These are phyloP conservation scores for Fusarium incarnatum DNA, from an alignment of 2,329 filamentous ascomycete species.

Conservation along the genomic window DNA sequence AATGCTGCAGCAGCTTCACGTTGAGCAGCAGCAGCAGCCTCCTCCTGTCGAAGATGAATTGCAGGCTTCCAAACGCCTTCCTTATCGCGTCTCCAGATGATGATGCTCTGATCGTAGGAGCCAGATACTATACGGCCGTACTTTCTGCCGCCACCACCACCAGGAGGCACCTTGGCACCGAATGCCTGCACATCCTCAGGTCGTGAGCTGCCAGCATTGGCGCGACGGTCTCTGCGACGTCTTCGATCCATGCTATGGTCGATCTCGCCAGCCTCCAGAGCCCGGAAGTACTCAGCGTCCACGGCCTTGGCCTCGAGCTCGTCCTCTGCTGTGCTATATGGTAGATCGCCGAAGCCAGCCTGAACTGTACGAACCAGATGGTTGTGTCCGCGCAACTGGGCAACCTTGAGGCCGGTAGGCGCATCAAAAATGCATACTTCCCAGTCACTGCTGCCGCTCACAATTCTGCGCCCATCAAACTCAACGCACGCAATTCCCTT, in stretches of 20 bases:
- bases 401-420: conserved; percentile 86
- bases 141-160: conserved; percentile 87
- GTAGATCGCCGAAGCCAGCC: conserved; percentile 90
- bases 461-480: conserved; percentile 91
- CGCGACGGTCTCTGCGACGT: conserved; percentile 55
- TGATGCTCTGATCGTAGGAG: conserved; percentile 94
- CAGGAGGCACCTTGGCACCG: conserved; percentile 88
- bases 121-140: conserved; percentile 97
- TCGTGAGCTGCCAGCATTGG: conserved; percentile 78
- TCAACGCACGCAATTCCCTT: conserved; percentile 99
- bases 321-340: conserved; percentile 81
- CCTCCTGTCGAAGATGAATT: conserved; percentile 80
- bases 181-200: conserved; percentile 82
- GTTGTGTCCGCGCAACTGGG: conserved; percentile 82
- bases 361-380: conserved; percentile 94
- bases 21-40: conserved; percentile 68
- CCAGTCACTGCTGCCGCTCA: conserved; percentile 96
- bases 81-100: conserved; percentile 90
- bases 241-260: conserved; percentile 50
- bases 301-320: conserved; percentile 77
- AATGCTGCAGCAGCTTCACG: conserved; percentile 41
- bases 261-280: conserved; percentile 63
- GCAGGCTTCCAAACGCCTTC: conserved; percentile 86
- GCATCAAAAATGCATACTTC: conserved; percentile 96
- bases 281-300: conserved; percentile 78